Percentiles rank a stretch among this genome's conserved stretches.
These are phyloP conservation scores for Fraxinus velutina DNA, from an alignment of 305 asterid species.

Conservation along the genomic window DNA sequence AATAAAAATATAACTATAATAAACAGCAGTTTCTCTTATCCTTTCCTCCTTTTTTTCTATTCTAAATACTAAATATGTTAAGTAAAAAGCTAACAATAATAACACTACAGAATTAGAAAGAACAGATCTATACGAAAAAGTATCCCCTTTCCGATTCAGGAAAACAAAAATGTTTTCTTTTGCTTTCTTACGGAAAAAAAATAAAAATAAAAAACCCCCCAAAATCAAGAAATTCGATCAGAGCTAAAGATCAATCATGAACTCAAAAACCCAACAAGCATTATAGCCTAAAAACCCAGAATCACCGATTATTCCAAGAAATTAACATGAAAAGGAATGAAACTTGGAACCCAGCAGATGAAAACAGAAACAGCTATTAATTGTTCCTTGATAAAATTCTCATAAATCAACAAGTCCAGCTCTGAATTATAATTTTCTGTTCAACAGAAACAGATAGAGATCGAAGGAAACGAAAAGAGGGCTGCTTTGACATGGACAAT, in stretches of 20 bases:
- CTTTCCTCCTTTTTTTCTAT: constrained; percentile 1
- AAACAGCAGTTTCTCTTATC: constrained; percentile 2
- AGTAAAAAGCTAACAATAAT: constrained; percentile 28
- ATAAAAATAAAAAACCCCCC: neutral
- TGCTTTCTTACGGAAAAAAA: neutral
- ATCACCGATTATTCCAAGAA: constrained; percentile 21
- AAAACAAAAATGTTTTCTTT: neutral
- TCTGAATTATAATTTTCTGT: neutral
- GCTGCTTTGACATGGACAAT: constrained; percentile 29
- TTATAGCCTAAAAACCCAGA: constrained; percentile 12
- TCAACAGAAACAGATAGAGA: constrained; percentile 13
- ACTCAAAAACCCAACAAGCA: constrained; percentile 12
- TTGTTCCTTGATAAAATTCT: neutral
- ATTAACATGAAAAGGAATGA: constrained; percentile 3
- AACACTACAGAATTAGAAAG: constrained; percentile 1
- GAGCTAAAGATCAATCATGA: constrained; percentile 19
- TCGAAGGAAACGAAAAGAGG: constrained; percentile 20
- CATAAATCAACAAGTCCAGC: neutral
- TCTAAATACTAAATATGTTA: neutral
- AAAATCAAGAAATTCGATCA: constrained; percentile 20
- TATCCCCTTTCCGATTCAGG: neutral
- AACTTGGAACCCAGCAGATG: constrained; percentile 18
- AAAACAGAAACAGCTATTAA: constrained; percentile 13
- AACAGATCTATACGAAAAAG: neutral
- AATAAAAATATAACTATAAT: neutral